Base-by-base conservation (phyloP, 192 early-diverging fungal species). In the Coemansia sp. region DNA sequence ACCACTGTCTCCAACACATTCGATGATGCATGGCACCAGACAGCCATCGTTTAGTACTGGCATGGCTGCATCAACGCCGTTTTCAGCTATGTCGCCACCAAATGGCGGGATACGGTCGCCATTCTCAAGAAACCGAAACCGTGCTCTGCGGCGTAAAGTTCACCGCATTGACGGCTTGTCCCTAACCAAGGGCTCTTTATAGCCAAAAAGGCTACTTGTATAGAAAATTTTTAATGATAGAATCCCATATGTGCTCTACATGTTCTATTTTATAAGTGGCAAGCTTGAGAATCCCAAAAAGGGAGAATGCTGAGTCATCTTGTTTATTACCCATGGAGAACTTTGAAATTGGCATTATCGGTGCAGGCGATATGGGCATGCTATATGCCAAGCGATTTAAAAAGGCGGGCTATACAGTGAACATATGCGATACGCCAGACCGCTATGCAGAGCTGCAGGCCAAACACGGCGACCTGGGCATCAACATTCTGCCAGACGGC, bases 321-420 rank as follows among this genome's bases (percentile, higher is more conserved):
- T 51, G 15, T 21, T 19, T 20, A 33, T 28, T 30, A 33, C 11
- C 26, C 31, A 40, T 60, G 15, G 44, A 37, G 12, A 54, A 47
- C 19, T 60, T 65, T 55, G 81, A 94, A 41, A 78, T 98, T 50
- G 96, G 96, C 18, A 87, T 98, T 54, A 96, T 98, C 49, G 96
- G 96, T 23, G 85, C 86, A 63, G 94, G 96, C 47, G 94, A 92
- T 65, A 98, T 98, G 94, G 96, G 94, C 35, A 80, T 83, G 52
- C 83, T 97, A 31, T 98, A 97, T 57, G 93, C 91, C 1, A 70
- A 70, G 15, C 76, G 68, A 41, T 85, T 97, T 44, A 50, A 65
- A n/a, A 59, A 79, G 35, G 84, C 87, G 11, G 93, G 93, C 7
- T 96, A 79, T 37, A 50, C 86, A 18, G 84, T 98, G 31, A 88